Conservation (phyloP, 2,329 filamentous ascomycete species). For the Polytolypa hystricis region DNA sequence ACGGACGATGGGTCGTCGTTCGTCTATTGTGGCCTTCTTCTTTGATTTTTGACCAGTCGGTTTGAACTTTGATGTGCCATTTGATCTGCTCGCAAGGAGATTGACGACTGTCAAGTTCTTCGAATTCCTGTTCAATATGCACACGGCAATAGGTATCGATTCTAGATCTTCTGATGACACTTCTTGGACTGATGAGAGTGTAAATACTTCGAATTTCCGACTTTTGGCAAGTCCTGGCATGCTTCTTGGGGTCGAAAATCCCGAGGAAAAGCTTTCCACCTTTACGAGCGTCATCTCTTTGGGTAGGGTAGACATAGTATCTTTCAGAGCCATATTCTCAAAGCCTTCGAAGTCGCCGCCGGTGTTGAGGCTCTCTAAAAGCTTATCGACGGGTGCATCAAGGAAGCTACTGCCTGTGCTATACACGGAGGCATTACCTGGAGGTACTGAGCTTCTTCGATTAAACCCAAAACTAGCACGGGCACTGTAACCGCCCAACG, state of each 20-base stretch:
- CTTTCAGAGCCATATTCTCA: slow-evolving; percentile 60
- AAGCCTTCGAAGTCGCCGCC: slow-evolving; percentile 56
- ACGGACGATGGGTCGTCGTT: slow-evolving; percentile 6
- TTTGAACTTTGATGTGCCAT: slow-evolving; percentile 5
- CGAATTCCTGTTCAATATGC: slow-evolving; percentile 58
- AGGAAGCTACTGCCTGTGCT: slow-evolving; percentile 50
- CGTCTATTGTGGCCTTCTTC: slow-evolving; percentile 7
- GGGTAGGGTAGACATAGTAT: slow-evolving; percentile 59
- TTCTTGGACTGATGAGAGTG: slow-evolving; percentile 42
- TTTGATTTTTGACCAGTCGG: slow-evolving; percentile 19
- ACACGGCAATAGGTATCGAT: slow-evolving; percentile 37
- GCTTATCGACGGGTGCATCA: slow-evolving; percentile 56
- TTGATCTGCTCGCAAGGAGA: slow-evolving; percentile 37
- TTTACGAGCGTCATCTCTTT: slow-evolving; percentile 63
- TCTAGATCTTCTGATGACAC: slow-evolving; percentile 22
- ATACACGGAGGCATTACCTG: slow-evolving; percentile 36
- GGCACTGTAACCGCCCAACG: slow-evolving; percentile 56
- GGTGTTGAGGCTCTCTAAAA: slow-evolving; percentile 56
- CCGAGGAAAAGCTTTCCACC: slow-evolving; percentile 57
- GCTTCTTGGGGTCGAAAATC: slow-evolving; percentile 22
- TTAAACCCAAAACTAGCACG: slow-evolving; percentile 50
- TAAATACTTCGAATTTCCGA: slow-evolving; percentile 44
- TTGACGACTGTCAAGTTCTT: slow-evolving; percentile 57
- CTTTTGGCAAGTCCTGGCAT: slow-evolving; percentile 17
- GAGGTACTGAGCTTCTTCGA: slow-evolving; percentile 46